These are phyloP conservation scores for Protomyces inundatus DNA, from an alignment of 1,139 yeast genomes.

Conservation along the genomic window DNA sequence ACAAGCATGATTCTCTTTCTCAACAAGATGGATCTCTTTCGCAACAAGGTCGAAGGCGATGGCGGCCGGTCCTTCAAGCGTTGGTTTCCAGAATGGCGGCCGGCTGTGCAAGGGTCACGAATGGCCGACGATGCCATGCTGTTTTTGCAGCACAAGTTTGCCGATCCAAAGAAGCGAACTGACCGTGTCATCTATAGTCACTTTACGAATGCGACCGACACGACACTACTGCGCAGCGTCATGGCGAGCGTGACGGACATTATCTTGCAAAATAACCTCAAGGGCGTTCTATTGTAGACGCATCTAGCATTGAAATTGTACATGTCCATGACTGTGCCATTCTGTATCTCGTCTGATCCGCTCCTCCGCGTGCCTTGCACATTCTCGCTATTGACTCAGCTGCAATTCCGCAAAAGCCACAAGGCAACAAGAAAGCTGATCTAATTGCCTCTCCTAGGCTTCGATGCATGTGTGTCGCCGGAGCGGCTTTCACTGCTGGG, in stretches of 20 bases:
- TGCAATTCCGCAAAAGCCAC: no score
- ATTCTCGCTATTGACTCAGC: no score
- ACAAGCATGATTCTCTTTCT: constrained; percentile 86
- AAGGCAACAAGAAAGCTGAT: no score
- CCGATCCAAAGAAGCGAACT: constrained; percentile 53
- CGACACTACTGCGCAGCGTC: constrained; percentile 16
- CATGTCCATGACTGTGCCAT: no score
- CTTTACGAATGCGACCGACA: constrained; percentile 86
- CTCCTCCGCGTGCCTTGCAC: no score
- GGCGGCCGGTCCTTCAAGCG: constrained; percentile 52
- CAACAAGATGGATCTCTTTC: constrained; percentile 80
- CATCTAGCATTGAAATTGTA: not conserved
- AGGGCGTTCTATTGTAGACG: constrained; percentile 64
- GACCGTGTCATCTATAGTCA: constrained; percentile 76
- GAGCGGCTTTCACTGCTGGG: not conserved
- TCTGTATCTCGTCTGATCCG: no score
- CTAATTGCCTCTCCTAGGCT: no score
- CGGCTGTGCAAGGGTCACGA: constrained; percentile 6
- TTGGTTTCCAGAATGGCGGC: constrained; percentile 54
- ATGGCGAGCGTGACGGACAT: constrained; percentile 88
- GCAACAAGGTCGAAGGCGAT: constrained; percentile 58
- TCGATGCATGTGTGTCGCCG: not conserved
- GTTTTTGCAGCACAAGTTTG: constrained; percentile 61
- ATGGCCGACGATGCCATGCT: constrained; percentile 52
- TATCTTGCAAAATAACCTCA: constrained; percentile 71